Evolutionary conservation across 495 filamentous ascomycete genomes (phyloP), one percentile per base, ranked within the genome.

Genomic region (Penicillium pancosmium): DNA sequence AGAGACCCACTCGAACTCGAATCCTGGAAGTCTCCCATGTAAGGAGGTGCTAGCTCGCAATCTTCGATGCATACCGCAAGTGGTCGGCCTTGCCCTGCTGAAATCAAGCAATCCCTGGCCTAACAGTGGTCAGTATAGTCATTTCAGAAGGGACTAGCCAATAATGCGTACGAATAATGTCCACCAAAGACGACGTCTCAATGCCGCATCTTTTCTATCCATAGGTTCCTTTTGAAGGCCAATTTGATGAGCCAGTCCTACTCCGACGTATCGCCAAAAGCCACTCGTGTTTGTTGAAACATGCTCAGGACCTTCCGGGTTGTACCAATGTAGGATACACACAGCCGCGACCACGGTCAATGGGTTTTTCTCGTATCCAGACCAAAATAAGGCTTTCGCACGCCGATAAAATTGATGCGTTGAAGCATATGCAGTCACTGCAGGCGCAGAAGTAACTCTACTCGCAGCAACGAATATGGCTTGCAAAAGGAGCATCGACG

Each of bases 311-410:
- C 66, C 61, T 61, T 66, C 63, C 0, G 64, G 67, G 47, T 65
- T 69, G 41, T 69, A 69, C 67, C 67, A 69, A 51, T 67, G 64
- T 33, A 70, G 21, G 19, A 70, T 63, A 34, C 67, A 70, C 35
- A 67, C 67, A 12, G 62, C 62, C 25, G 65, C 67, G 12, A 68
- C 60, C 5, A 67, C 65, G 6, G 67, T 70, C 4, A 68, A 36
- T 4, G 67, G 67, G 21, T 68, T 67, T 38, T 59, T 70, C 34
- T 68, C 67, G 36, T 64, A 69, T 18, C 67, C 67, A 5, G 64
- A 67, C 67, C 64, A 67, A 34, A 69, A 64, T 9, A 69, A 46
- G 1, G 64, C 67, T 43, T 69, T 69, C 11, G 64, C 64, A 13
- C 64, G 53, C n/a, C 61, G 61, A 46, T 69, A 69, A 48, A 68